Percentiles rank a stretch among this genome's conserved stretches.
Conservation (phyloP, 2,329 filamentous ascomycete species). For the Ophiosphaerella herpotricha region DNA sequence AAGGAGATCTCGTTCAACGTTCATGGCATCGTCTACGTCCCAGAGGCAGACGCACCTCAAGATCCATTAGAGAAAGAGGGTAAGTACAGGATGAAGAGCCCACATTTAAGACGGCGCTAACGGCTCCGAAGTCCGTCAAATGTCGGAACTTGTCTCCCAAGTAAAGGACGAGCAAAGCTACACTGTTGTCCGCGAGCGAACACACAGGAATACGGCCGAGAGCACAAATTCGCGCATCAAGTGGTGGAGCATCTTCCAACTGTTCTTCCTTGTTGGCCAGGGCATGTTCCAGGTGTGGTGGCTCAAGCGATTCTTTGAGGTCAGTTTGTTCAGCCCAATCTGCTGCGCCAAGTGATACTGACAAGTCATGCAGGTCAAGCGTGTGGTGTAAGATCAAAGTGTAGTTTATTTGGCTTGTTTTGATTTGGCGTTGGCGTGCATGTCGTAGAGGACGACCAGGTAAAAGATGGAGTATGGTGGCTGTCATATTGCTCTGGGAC, state of each 20-base stretch:
- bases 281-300: conserved; percentile 99
- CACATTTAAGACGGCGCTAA: conserved; percentile 14
- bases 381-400: conserved; percentile 30
- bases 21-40: conserved; percentile 96
- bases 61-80: conserved; percentile 92
- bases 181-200: conserved; percentile 92
- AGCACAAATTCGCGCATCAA: conserved; percentile 97
- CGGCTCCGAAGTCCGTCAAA: conserved; percentile 67
- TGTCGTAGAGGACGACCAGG: conserved; percentile 3
- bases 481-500: background rate
- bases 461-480: conserved; percentile 14
- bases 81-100: conserved; percentile 48
- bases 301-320: conserved; percentile 97
- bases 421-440: conserved; percentile 26
- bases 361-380: conserved; percentile 34
- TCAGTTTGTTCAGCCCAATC: conserved; percentile 35
- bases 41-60: conserved; percentile 78
- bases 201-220: conserved; percentile 97
- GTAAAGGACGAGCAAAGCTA: conserved; percentile 99
- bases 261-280: conserved; percentile 84
- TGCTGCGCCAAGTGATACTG: conserved; percentile 4
- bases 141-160: conserved; percentile 84
- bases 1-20: conserved; percentile 99
- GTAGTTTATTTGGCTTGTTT: background rate
- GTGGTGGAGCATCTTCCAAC: conserved; percentile 99